Base-by-base conservation (phyloP, 1,284 basidiomycete genomes). In the Trichosporon coremiiforme region DNA sequence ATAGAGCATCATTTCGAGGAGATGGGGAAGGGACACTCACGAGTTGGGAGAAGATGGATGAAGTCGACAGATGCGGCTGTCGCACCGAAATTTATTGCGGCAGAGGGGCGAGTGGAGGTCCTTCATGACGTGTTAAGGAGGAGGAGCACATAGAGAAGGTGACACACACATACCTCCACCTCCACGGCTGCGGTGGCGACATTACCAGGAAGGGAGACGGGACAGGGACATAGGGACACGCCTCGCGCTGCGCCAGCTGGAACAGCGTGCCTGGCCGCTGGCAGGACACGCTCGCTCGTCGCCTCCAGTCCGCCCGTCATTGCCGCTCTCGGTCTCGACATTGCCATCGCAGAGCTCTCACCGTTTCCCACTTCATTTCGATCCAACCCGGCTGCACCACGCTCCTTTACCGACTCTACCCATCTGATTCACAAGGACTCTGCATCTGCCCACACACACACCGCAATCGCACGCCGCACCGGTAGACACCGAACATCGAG, bases 1-100 rank as follows among this genome's bases (percentile, higher is more conserved):
- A 71, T 79, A 71, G 66, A 70, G 71, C 64, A 74, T 67, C 81
- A 82, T 82, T 47, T 38, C 17, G 33, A 29, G 36, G 33, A 13
- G 47, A 20, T 8, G 22, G 33, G 53, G 41, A 53, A 3, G 20
- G 17, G 47, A 35, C 13, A 70, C 70, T 70, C 66, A 70, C 70
- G 15, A 41, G 29, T n/a, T n/a, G 29, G 8, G 31, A 29, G 29
- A n/a, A n/a, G 57, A 4, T 62, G 15, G 31, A n/a, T 6, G n/a
- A 62, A 62, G 29, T 33, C 53, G 31, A 57, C 53, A 12, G 53
- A 2, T 25, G 53, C 5, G 1, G 29, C 57, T 9, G 2, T 6
- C 31, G 5, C 2, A 4, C 57, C 29, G 57, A 62, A 62, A 62
- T 62, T 62, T 62, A 62, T 62, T 53, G 50, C 50, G 50, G 22